Base-by-base conservation (phyloP, 805 yeast genomes). In the Dipodascus albidus region DNA sequence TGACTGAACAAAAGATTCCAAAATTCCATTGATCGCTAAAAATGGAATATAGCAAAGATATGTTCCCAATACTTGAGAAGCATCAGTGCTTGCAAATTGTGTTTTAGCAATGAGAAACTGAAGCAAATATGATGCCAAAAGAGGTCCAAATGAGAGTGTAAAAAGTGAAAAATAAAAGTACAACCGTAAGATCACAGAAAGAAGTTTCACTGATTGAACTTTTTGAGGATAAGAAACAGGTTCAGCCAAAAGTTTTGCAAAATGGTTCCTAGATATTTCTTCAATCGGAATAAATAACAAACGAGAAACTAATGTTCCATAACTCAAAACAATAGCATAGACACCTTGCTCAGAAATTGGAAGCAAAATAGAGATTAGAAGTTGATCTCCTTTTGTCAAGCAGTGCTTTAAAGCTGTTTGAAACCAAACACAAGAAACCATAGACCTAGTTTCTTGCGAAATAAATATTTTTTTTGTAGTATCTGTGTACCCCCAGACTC, bases 231-330 rank as follows among this genome's bases (percentile, higher is more conserved):
- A 19, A 3, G 20, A 11, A 1, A 57, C 31, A 3, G 60, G 59
- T 31, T 57, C 53, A 3, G 57, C 58, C 6, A 71, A 65, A 9
- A 71, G 56, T 53, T 81, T 75, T 1, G 96, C 81, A 55, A 89
- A 76, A 54, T 82, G 78, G 54, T 85, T 72, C 56, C 98, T 77
- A 15, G 86, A 69, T 0, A 90, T 80, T 63, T 93, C 99, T 66
- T 93, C 99, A 35, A 91, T 77, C 2, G 99, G 98, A 33, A 82
- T 82, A 64, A 93, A 88, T 9, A 89, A 65, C 44, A 93, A 67
- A 54, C 99, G 74, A 0, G 96, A 96, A 1, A 88, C 66, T 49
- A 93, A 72, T 0, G 98, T 88, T 0, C 98, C 98, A 64, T 93
- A 93, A 63, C 93, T 93, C 14, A 84, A 76, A 3, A 93, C 80